Conservation (phyloP, 495 filamentous ascomycete species). For the Extremus antarcticus region DNA sequence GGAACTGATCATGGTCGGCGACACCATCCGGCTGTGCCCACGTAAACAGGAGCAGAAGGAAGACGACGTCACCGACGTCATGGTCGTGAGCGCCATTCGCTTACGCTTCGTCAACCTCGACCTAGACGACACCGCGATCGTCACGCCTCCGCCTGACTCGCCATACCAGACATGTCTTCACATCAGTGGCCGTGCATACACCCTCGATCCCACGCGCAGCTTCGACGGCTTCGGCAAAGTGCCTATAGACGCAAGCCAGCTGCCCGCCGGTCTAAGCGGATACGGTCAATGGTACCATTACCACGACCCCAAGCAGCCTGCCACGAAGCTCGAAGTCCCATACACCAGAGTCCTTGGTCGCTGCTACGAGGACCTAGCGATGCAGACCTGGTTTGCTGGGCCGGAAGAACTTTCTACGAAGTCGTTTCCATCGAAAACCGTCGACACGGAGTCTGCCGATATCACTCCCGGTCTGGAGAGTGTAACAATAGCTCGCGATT, state of each 20-base stretch:
- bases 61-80: slow-evolving; percentile 38
- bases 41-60: slow-evolving; percentile 16
- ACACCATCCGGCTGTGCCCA: slow-evolving; percentile 42
- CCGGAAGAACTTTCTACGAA: slow-evolving; percentile 2
- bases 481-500: slow-evolving; percentile 34
- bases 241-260: slow-evolving; percentile 14
- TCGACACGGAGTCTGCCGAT: slow-evolving; percentile 11
- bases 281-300: slow-evolving; percentile 42
- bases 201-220: slow-evolving; percentile 27
- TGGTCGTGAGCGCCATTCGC: slow-evolving; percentile 41
- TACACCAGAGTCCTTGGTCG: slow-evolving; percentile 44
- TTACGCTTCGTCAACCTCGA: slow-evolving; percentile 34
- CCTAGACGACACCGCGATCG: slow-evolving; percentile 34
- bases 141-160: slow-evolving; percentile 17
- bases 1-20: slow-evolving; percentile 43
- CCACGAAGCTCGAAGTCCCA: slow-evolving; percentile 30
- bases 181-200: slow-evolving; percentile 42
- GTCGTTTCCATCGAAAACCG: neutral
- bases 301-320: slow-evolving; percentile 26
- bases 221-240: slow-evolving; percentile 16
- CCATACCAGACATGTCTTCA: slow-evolving; percentile 35
- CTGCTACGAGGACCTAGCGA: slow-evolving; percentile 42
- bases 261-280: slow-evolving; percentile 32
- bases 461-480: slow-evolving; percentile 25
- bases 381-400: slow-evolving; percentile 33